phyloP scores from a whole-genome alignment of 129 eudicot species.

The Chrysanthemum seticuspe region DNA sequence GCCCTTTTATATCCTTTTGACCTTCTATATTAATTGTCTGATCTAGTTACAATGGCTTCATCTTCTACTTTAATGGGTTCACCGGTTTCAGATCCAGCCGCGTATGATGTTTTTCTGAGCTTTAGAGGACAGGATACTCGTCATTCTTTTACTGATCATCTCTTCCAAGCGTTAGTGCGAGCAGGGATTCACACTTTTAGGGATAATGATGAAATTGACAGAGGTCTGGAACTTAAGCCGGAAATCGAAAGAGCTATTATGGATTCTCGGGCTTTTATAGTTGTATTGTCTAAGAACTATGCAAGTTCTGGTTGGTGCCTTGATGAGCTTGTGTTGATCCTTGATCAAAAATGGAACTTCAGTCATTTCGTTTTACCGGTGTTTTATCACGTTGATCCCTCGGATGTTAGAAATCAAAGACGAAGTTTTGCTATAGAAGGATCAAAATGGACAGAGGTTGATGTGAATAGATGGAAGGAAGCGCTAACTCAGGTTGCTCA shows the following conservation, averaged over 20 bases:
- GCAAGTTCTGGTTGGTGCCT: neutral
- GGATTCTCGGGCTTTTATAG: neutral
- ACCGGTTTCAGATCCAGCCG: neutral
- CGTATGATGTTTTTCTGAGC: neutral
- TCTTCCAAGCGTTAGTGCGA: too few relatives aligned
- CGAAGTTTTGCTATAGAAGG: neutral
- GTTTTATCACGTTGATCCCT: neutral
- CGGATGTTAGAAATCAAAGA: neutral
- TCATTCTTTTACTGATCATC: too few relatives aligned
- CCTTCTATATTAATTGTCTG: neutral
- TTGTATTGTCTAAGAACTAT: neutral
- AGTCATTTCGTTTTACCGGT: neutral
- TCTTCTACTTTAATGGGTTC: neutral
- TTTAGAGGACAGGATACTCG: too few relatives aligned
- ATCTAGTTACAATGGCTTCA: slow-evolving; percentile 1
- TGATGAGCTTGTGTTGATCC: neutral
- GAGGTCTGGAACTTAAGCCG: too few relatives aligned
- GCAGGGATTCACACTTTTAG: too few relatives aligned
- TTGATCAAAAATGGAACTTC: neutral
- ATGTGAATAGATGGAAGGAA: neutral
- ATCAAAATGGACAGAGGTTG: neutral
- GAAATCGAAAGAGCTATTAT: neutral
- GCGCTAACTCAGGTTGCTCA: neutral
- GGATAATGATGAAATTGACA: too few relatives aligned
- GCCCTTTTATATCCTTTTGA: neutral